A percentile compares a stretch with the other conserved stretches of the same genome.
Evolutionary conservation across 2,329 filamentous ascomycete genomes (phyloP).

Genomic region (Elsinoe arachidis): DNA sequence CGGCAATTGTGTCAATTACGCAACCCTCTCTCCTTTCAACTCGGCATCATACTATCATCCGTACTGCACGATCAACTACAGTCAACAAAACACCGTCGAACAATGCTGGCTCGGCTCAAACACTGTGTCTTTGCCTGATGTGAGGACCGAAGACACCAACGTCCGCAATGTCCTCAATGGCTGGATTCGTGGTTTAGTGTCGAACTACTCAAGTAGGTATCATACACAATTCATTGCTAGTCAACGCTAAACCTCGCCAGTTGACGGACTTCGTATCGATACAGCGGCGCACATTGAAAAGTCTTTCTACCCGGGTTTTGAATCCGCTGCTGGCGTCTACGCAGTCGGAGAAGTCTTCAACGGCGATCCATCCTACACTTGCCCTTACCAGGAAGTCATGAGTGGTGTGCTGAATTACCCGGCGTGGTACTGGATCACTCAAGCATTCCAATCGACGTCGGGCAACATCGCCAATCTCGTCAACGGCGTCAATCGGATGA

Average conservation of each 20-base stretch:
- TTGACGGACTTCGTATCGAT: slow-evolving; percentile 46
- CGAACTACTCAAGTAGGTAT: slow-evolving; percentile 43
- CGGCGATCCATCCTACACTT: slow-evolving; percentile 27
- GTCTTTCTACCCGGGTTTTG: slow-evolving; percentile 32
- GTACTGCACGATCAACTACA: slow-evolving; percentile 50
- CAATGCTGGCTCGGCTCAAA: slow-evolving; percentile 34
- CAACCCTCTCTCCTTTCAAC: slow-evolving; percentile 34
- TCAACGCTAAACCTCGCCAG: slow-evolving; percentile 14
- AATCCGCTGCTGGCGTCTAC: slow-evolving; percentile 27
- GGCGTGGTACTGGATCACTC: slow-evolving; percentile 31
- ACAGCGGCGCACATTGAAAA: slow-evolving; percentile 37
- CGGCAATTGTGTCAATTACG: slow-evolving; percentile 25
- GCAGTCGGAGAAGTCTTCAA: slow-evolving; percentile 38
- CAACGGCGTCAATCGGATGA: slow-evolving; percentile 26
- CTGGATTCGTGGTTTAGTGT: slow-evolving; percentile 52
- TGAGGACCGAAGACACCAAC: slow-evolving; percentile 44
- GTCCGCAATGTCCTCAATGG: slow-evolving; percentile 44
- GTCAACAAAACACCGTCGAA: slow-evolving; percentile 32
- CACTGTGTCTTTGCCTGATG: slow-evolving; percentile 49
- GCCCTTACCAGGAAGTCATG: slow-evolving; percentile 35
- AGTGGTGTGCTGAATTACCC: slow-evolving; percentile 40
- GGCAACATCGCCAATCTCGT: slow-evolving; percentile 33
- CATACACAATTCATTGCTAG: neutral
- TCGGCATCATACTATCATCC: slow-evolving; percentile 38
- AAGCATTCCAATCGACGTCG: slow-evolving; percentile 28